Base-by-base conservation (phyloP, 177 flowering plant genomes). In the Vitis hybrid region DNA sequence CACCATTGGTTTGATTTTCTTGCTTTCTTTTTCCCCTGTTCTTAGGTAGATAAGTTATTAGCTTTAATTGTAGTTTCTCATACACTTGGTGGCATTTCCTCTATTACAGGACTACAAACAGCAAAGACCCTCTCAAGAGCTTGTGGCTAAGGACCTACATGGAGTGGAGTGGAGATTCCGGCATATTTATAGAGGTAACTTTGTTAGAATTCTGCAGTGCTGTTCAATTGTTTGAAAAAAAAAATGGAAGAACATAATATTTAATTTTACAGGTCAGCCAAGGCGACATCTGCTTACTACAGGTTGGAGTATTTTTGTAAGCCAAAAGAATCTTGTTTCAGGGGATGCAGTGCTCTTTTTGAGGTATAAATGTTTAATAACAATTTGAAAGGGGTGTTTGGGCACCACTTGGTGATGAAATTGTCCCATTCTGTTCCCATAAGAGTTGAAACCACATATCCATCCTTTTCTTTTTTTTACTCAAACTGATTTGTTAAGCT, bases 161-260 rank as follows among this genome's bases (percentile, higher is more conserved):
- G 98, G 98, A 56, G 89, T 85, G n/a, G 93, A 91, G 72, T 95
- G 99, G 99, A 87, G 75, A 80, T 95, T 95, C 80, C 85, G 96
- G 12, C 99, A 95, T 78, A 95, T 95, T 39, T 95, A 93, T 68
- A 85, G 99, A 83, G 99, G 99, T 91, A 78, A 26, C 4, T 15
- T 48, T 54, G 32, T n/a, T 54, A 54, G 18, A 26, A 45, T 26
- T 66, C 9, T 75, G 58, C 9, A 2, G 11, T 69, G 14, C 67
- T 18, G 21, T 66, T 51, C 19, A 18, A 60, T 32, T 14, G 34
- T 59, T 17, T 23, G 34, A 51, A 13, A 8, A 14, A 52, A 23
- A 60, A 45, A n/a, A 59, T 2, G 14, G 17, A 21, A 45, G 6
- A n/a, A 68, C 14, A 58, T 59, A 60, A 50, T 56, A 32, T 66